Evolutionary conservation across 306 rosid species (phyloP).

Genomic region (Cotoneaster glaucophyllus): DNA sequence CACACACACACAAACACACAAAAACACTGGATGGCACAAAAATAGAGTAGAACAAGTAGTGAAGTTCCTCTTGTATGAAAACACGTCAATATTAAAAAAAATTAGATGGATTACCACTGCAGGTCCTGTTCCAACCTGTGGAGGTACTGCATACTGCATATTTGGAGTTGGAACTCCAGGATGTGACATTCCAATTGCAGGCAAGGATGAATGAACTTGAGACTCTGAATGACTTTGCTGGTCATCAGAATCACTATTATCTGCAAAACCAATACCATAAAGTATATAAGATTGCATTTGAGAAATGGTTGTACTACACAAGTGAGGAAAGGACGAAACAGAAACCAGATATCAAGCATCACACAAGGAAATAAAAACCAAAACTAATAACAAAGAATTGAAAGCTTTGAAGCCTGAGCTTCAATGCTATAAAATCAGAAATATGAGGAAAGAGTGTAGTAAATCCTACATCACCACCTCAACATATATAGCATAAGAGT

Average conservation of each 20-base stretch:
- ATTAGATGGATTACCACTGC: constrained; percentile 54
- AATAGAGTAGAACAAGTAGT: neutral
- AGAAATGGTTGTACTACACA: constrained; percentile 5
- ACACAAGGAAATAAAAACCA: constrained; percentile 7
- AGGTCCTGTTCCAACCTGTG: constrained; percentile 69
- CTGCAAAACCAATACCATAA: constrained; percentile 33
- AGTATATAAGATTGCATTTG: constrained; percentile 12
- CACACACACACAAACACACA: neutral
- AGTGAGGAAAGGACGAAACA: neutral
- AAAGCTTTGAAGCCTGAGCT: neutral
- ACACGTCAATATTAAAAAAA: neutral
- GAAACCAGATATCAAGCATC: constrained; percentile 6
- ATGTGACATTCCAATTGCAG: constrained; percentile 50
- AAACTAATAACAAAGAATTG: neutral
- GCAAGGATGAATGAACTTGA: constrained; percentile 45
- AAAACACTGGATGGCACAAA: neutral
- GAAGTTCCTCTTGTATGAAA: neutral
- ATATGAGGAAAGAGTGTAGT: neutral
- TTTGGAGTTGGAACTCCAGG: constrained; percentile 37
- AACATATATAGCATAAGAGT: neutral
- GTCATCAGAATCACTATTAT: constrained; percentile 56
- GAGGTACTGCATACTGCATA: constrained; percentile 58
- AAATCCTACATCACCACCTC: neutral
- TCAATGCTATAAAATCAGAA: neutral
- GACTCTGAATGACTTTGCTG: constrained; percentile 54